A percentile compares a stretch with the other conserved stretches of the same genome.
Evolutionary conservation across 129 eudicot genomes (phyloP).

Genomic region (sunflower (Helianthus annuus)): DNA sequence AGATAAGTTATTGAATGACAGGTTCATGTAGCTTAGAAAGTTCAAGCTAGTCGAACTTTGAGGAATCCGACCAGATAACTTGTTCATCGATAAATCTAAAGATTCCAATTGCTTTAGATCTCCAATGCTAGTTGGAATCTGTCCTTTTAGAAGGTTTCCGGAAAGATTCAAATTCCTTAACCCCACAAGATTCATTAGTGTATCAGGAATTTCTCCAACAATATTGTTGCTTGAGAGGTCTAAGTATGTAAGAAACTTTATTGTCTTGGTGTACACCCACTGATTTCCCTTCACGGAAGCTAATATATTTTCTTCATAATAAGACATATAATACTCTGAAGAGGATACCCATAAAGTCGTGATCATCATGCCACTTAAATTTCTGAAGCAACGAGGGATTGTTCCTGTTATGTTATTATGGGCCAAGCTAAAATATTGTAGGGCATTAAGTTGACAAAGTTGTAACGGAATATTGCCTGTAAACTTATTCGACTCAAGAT

Average conservation of each 20-base stretch:
- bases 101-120: neutral
- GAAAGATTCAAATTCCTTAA: neutral
- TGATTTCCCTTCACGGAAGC: neutral
- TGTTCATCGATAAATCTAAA: constrained; percentile 2
- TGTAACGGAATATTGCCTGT: constrained; percentile 6
- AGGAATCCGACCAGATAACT: neutral
- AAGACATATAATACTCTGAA: neutral
- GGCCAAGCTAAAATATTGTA: neutral
- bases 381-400: constrained; percentile 5
- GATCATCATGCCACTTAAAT: constrained; percentile 1
- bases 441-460: constrained; percentile 11
- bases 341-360: neutral
- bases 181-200: neutral
- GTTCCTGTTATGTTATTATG: constrained; percentile 11
- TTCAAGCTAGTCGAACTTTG: constrained; percentile 4
- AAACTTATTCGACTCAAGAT: constrained; percentile 4
- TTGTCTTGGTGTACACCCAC: neutral
- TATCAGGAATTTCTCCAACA: neutral
- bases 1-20: constrained; percentile 8
- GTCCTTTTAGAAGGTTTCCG: neutral
- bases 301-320: neutral
- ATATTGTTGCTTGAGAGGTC: neutral
- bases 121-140: neutral
- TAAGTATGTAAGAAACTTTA: neutral
- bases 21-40: constrained; percentile 1